Conservation (phyloP, 192 early-diverging fungal species). For the Anaeromyces robustus region DNA sequence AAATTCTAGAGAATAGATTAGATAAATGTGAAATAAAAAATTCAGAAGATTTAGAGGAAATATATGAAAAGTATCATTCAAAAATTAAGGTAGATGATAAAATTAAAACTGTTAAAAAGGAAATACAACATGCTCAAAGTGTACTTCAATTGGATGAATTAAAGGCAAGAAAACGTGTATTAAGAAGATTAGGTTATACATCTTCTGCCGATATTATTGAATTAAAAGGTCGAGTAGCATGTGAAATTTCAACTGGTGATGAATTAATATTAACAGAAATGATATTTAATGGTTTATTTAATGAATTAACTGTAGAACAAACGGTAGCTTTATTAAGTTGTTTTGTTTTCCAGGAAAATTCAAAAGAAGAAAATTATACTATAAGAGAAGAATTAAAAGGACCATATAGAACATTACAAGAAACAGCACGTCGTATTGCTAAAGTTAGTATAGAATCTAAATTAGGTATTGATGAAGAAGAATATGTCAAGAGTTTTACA, state of each 20-base stretch:
- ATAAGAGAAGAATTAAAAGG: slow-evolving; percentile 59
- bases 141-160: slow-evolving; percentile 88
- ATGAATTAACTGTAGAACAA: slow-evolving; percentile 78
- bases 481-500: slow-evolving; percentile 70
- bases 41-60: slow-evolving; percentile 25
- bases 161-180: slow-evolving; percentile 72
- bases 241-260: slow-evolving; percentile 88
- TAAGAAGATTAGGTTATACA: slow-evolving; percentile 81
- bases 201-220: slow-evolving; percentile 73
- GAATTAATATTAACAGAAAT: slow-evolving; percentile 90
- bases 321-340: slow-evolving; percentile 73
- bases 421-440: slow-evolving; percentile 69
- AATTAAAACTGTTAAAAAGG: slow-evolving; percentile 52
- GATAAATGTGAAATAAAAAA: slow-evolving; percentile 39
- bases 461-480: slow-evolving; percentile 69
- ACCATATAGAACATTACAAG: slow-evolving; percentile 66
- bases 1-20: slow-evolving; percentile 52
- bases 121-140: slow-evolving; percentile 58
- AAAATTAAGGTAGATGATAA: slow-evolving; percentile 43
- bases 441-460: slow-evolving; percentile 79
- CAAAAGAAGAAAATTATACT: slow-evolving; percentile 22
- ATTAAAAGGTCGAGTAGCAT: slow-evolving; percentile 95
- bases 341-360: slow-evolving; percentile 77
- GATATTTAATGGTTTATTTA: slow-evolving; percentile 92
- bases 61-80: slow-evolving; percentile 42